phyloP scores from a whole-genome alignment of 495 filamentous ascomycete species.

The Friedmanniomyces endolithicus region DNA sequence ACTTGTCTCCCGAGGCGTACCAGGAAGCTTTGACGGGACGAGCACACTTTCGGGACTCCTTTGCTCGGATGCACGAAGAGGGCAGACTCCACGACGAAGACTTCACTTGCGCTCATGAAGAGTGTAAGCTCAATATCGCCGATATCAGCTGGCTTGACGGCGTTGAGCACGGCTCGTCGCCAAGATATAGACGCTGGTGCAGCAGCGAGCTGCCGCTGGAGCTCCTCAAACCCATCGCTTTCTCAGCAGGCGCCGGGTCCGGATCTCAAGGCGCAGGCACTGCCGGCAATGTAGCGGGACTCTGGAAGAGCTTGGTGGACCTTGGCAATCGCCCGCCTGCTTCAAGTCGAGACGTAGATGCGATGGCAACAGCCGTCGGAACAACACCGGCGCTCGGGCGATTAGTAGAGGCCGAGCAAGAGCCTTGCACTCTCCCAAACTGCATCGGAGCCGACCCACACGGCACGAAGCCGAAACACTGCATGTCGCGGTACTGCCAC shows the following conservation, averaged over 20 bases:
- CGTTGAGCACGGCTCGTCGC: neutral
- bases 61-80: neutral
- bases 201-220: neutral
- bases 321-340: no score
- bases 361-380: no score
- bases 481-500: neutral
- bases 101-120: conserved; percentile 4
- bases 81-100: conserved; percentile 5
- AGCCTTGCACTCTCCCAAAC: neutral
- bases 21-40: neutral
- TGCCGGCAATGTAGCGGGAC: neutral
- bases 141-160: conserved; percentile 5
- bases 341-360: no score
- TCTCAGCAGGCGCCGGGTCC: neutral
- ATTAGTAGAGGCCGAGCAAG: neutral
- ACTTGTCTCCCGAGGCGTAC: neutral
- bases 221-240: conserved; percentile 1
- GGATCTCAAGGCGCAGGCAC: neutral
- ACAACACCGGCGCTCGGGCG: neutral
- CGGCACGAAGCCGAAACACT: no score
- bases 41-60: conserved; percentile 1
- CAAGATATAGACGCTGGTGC: neutral
- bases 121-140: neutral
- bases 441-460: no score
- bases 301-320: neutral